Base-by-base conservation (phyloP, 352 stramenopile genomes). In the Phytophthora sansomeana region DNA sequence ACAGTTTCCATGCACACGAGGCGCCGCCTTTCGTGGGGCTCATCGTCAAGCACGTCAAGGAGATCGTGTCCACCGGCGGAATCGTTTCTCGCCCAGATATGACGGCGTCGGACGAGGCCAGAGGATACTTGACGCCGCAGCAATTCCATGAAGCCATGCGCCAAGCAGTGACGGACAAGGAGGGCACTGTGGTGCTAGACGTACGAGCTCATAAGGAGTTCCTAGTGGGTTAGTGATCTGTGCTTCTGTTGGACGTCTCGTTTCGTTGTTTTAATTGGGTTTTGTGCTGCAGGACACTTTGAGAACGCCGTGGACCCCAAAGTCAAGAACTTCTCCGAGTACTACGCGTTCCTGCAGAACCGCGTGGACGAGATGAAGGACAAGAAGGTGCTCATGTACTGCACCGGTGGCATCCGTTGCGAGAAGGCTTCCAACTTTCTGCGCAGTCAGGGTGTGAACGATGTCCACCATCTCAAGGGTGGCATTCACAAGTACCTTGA, bases 381-480 rank as follows among this genome's bases (percentile, higher is more conserved):
- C 33, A 87, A 95, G 53, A 91, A 89, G 38, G 80, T 91, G 42
- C 67, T 93, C 14, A 91, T 91, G 76, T 93, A 93, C 57, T 93
- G 85, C 70, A 93, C 85, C 1, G 85, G 85, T 19, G 85, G 82
- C 28, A 92, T 93, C 46, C 80, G 82, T 5, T 93, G 82, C 54
- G 85, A 93, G 65, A 93, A 93, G 54, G 83, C 80, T 17, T 85
- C 78, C 29, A 87, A 89, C 46, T 93, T 90, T 11, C 43, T 92
- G 58, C 80, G 78, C 17, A 88, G 66, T 50, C 83, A 85, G 32
- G 75, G 77, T 5, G 62, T 84, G 0, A 62, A 89, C 56, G 79
- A 87, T 17, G 71, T 92, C 30, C 76, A 90, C 42, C 77, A 90
- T 36, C 74, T 92, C 32, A 85, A 92, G 57, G 84, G 82, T 10